Evolutionary conservation across 192 early-diverging fungal species (phyloP).

Genomic region (Entophlyctis luteolus): DNA sequence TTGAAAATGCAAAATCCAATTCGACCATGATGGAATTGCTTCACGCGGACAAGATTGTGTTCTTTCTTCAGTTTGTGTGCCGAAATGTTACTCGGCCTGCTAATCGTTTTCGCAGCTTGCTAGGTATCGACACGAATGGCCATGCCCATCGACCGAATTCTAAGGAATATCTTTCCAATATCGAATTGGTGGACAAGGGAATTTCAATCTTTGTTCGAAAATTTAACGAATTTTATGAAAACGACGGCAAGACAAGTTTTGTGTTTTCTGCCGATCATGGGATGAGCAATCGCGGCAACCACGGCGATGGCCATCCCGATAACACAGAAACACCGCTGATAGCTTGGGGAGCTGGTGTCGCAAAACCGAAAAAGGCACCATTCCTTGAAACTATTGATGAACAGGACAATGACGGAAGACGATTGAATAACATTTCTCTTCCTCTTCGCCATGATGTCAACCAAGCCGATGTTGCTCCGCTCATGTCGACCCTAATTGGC

Average conservation of each 20-base stretch:
- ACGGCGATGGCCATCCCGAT: constrained; percentile 94
- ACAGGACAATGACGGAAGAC: too few species aligned
- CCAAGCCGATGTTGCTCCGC: constrained; percentile 93
- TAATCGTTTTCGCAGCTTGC: constrained; percentile 46
- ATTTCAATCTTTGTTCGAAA: constrained; percentile 64
- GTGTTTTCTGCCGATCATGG: constrained; percentile 96
- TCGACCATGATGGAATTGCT: constrained; percentile 51
- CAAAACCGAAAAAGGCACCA: constrained; percentile 49
- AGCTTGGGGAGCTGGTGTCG: constrained; percentile 91
- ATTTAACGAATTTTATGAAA: constrained; percentile 70
- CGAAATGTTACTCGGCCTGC: not conserved
- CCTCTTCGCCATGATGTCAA: constrained; percentile 73
- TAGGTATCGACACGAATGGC: constrained; percentile 93
- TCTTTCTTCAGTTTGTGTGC: constrained; percentile 75
- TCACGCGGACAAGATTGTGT: constrained; percentile 73
- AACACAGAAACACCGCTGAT: constrained; percentile 92
- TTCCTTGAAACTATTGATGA: constrained; percentile 63
- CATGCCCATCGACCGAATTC: constrained; percentile 83
- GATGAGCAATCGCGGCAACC: constrained; percentile 88
- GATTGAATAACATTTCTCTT: too few species aligned
- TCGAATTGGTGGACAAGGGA: constrained; percentile 74
- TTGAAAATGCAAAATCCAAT: constrained; percentile 49
- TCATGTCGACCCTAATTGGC: constrained; percentile 88
- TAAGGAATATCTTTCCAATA: constrained; percentile 82
- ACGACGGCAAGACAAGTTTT: constrained; percentile 80